phyloP scores from a whole-genome alignment of 345 rosid species.

The Eucalyptus fibrosa region DNA sequence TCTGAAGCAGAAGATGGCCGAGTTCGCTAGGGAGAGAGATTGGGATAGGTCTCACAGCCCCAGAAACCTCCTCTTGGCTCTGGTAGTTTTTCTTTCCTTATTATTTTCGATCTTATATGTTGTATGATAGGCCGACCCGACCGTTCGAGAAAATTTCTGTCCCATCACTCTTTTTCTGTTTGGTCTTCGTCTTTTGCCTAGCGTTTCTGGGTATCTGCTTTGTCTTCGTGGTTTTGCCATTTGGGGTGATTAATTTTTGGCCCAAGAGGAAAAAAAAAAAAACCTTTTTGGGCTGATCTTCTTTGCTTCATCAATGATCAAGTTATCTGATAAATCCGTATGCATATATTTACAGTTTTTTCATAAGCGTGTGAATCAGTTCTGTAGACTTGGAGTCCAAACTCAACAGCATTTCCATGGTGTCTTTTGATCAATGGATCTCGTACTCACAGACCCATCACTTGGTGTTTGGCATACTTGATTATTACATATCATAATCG shows the following conservation, averaged over 20 bases:
- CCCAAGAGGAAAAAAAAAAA: neutral
- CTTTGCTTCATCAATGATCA: neutral
- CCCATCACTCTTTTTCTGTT: neutral
- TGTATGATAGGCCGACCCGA: neutral
- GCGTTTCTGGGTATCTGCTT: neutral
- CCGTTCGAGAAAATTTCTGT: neutral
- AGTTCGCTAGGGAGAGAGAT: conserved; percentile 69
- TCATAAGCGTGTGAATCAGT: neutral
- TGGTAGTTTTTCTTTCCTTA: conserved; percentile 21
- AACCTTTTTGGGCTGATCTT: neutral
- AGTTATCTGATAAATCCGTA: neutral
- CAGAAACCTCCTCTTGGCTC: conserved; percentile 75
- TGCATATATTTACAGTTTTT: neutral
- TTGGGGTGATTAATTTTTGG: neutral
- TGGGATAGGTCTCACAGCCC: conserved; percentile 94
- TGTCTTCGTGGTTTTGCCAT: neutral
- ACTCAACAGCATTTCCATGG: neutral
- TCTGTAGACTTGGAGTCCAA: neutral
- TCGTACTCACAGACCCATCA: neutral
- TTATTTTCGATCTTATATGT: neutral
- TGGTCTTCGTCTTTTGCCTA: neutral
- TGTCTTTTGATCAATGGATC: neutral
- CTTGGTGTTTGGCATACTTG: neutral
- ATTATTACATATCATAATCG: neutral
- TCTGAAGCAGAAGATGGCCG: conserved; percentile 60